Conservation (phyloP, 169 alveolate genomes). For the Plasmodium gallinaceum region DNA sequence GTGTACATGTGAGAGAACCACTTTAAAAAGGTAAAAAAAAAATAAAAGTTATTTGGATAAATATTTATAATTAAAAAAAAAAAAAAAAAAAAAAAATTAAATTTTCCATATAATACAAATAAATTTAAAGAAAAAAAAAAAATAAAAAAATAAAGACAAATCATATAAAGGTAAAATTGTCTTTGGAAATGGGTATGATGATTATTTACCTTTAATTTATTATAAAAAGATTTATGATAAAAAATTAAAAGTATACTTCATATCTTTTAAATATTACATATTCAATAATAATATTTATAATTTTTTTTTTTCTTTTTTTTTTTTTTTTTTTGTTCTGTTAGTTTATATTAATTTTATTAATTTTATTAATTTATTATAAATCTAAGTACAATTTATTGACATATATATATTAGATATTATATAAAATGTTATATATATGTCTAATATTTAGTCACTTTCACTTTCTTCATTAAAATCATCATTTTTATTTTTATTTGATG, state of each 20-base stretch:
- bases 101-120: conserved; percentile 16
- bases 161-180: background rate
- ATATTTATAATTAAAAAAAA: conserved; percentile 6
- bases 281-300: no score
- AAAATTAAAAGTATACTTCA: no score
- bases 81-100: no score
- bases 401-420: background rate
- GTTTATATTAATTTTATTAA: no score
- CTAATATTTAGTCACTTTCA: conserved; percentile 39
- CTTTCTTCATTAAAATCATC: conserved; percentile 57
- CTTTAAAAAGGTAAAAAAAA: no score
- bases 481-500: conserved; percentile 57
- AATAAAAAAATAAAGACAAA: conserved; percentile 28
- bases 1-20: background rate
- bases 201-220: no score
- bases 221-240: no score
- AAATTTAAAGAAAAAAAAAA: background rate
- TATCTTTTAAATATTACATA: no score
- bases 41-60: conserved; percentile 4
- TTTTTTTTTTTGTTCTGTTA: no score
- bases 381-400: background rate
- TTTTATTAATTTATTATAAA: no score
- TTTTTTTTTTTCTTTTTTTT: no score
- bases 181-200: no score
- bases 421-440: background rate